phyloP scores from a whole-genome alignment of 345 rosid species.

The Lumnitzera littorea region DNA sequence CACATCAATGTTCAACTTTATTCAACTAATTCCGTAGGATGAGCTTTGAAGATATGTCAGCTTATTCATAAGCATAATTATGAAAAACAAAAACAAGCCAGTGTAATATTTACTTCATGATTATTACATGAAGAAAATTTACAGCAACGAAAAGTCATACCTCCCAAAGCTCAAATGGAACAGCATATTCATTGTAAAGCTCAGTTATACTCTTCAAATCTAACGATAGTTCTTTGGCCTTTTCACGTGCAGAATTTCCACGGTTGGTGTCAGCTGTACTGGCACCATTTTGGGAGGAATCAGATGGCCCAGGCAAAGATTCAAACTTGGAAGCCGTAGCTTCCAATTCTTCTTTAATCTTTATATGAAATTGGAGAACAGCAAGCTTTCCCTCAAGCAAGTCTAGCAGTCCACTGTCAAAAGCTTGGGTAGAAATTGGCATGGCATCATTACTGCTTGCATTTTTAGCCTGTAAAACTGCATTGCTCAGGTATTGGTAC shows the following conservation, averaged over 20 bases:
- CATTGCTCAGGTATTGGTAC: slow-evolving; percentile 81
- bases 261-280: slow-evolving; percentile 30
- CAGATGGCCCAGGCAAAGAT: slow-evolving; percentile 41
- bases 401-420: slow-evolving; percentile 80
- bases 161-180: slow-evolving; percentile 98
- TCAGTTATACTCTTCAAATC: slow-evolving; percentile 94
- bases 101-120: background rate
- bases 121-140: background rate
- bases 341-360: slow-evolving; percentile 75
- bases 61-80: background rate
- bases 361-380: slow-evolving; percentile 87
- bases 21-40: too few species aligned
- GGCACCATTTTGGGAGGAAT: slow-evolving; percentile 35
- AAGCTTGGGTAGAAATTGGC: slow-evolving; percentile 40
- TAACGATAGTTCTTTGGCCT: slow-evolving; percentile 79
- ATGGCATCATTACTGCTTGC: slow-evolving; percentile 58
- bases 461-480: slow-evolving; percentile 93
- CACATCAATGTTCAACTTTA: too few species aligned
- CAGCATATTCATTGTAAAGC: slow-evolving; percentile 93
- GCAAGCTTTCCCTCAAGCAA: slow-evolving; percentile 94
- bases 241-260: slow-evolving; percentile 56
- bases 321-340: slow-evolving; percentile 56
- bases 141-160: slow-evolving; percentile 24
- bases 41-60: too few species aligned
- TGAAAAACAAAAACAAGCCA: background rate